A percentile compares a stretch with the other conserved stretches of the same genome.
Evolutionary conservation across 2,329 filamentous ascomycete species (phyloP).

Genomic region (Alternaria ethzedia): DNA sequence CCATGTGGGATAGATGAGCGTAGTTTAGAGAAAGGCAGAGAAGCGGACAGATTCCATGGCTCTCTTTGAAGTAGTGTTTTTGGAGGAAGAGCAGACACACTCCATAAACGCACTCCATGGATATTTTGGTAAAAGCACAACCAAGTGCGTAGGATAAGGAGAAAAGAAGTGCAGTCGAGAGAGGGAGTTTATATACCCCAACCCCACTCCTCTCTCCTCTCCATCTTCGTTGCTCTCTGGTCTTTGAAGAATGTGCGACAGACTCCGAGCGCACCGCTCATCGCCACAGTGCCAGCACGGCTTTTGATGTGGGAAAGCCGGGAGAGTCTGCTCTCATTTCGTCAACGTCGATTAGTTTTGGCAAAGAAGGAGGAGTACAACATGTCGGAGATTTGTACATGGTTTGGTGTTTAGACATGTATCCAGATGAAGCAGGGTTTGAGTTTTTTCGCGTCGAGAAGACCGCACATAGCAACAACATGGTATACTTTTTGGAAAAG

Average conservation of each 20-base stretch:
- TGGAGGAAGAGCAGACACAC: background rate
- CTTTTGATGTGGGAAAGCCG: background rate
- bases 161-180: background rate
- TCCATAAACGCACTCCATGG: background rate
- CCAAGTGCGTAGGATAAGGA: background rate
- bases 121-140: background rate
- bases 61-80: no score
- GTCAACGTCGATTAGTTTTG: rapidly evolving
- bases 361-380: background rate
- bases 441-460: background rate
- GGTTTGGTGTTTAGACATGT: background rate
- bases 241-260: background rate
- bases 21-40: background rate
- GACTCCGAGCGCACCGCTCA: background rate
- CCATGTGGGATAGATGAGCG: no score
- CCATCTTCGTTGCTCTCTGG: background rate
- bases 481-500: background rate
- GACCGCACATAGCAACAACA: background rate
- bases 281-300: background rate
- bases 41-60: background rate
- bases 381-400: background rate
- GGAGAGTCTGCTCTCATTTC: background rate
- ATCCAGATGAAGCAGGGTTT: rapidly evolving
- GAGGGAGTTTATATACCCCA: background rate
- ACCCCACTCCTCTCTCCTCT: background rate